Evolutionary conservation across 495 filamentous ascomycete species (phyloP), one percentile per base, ranked within the genome.

Genomic region (Glutinoglossum americanum): DNA sequence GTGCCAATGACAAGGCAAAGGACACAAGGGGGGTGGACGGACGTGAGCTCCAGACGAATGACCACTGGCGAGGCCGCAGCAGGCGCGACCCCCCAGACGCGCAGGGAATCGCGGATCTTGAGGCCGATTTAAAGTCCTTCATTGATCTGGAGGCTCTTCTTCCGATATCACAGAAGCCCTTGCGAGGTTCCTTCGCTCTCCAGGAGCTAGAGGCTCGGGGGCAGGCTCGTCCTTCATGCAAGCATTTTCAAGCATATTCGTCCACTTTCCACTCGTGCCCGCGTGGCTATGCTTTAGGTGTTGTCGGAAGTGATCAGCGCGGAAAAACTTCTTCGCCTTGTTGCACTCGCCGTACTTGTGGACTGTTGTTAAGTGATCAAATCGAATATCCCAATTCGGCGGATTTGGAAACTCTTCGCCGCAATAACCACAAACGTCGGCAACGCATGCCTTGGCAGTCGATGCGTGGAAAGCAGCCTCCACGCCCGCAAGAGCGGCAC

Each of bases 271-370:
- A 69, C 89, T 95, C 1, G 88, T 90, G 13, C 92, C 93, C 7
- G 84, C 87, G 70, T 98, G 92, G 66, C 90, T 96, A 64, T 98
- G 92, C 73, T 98, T 98, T 56, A 98, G 73, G 71, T 98, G 92
- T 68, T 98, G 92, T 39, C 92, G 81, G 75, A 98, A 98, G 66
- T 98, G 92, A 67, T 98, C 92, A 19, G 92, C 92, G 4, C 92
- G 81, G 71, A 85, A 98, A 68, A 98, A 98, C 68, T 97, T 97
- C 75, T 98, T 98, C 60, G 83, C 83, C 61, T 93, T 86, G 67
- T 98, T 98, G 76, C 92, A 98, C 70, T 97, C 93, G 60, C 89
- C 85, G 64, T 92, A 98, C 65, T 98, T 98, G 70, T 98, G 92
- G 61, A 87, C 76, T 58, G 84, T 82, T 60, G 85, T 87, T 41